Percentiles rank a stretch among this genome's conserved stretches.
phyloP scores from a whole-genome alignment of 164 flowering plant species.

The Magnolia sinica region DNA sequence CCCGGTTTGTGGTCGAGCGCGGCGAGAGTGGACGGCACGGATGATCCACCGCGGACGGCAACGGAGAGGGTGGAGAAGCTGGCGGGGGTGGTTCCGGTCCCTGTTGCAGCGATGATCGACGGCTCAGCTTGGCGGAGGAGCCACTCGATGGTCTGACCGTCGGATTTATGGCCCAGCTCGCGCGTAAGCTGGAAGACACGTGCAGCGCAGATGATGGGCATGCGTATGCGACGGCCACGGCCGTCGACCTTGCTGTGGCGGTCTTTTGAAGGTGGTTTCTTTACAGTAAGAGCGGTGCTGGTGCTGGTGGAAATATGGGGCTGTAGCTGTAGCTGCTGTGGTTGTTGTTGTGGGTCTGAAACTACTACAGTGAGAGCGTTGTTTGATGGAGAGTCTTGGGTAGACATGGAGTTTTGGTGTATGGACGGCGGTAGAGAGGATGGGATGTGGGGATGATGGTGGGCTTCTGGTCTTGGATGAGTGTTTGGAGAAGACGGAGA shows the following conservation, averaged over 20 bases:
- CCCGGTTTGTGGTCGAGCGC: conserved; percentile 47
- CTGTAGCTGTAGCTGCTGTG: conserved; percentile 26
- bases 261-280: conserved; percentile 84
- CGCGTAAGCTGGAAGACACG: conserved; percentile 82
- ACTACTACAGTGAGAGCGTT: not conserved
- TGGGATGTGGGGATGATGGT: not conserved
- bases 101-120: conserved; percentile 89
- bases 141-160: conserved; percentile 95
- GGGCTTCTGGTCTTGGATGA: conserved; percentile 18
- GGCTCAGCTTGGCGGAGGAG: conserved; percentile 93
- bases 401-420: not conserved
- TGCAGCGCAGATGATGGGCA: conserved; percentile 92
- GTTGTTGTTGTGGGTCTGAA: conserved; percentile 14
- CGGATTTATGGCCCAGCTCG: conserved; percentile 84
- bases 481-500: conserved; percentile 20
- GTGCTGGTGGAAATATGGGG: not conserved
- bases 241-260: conserved; percentile 93
- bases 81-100: conserved; percentile 85
- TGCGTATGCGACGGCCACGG: conserved; percentile 77
- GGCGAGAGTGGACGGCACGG: conserved; percentile 27
- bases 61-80: conserved; percentile 64
- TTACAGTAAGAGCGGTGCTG: conserved; percentile 44
- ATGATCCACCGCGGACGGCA: conserved; percentile 34
- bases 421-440: conserved; percentile 25
- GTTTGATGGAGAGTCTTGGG: not conserved